Evolutionary conservation across 345 rosid species (phyloP), one percentile per base, ranked within the genome.

Genomic region (Arabis alpina): DNA sequence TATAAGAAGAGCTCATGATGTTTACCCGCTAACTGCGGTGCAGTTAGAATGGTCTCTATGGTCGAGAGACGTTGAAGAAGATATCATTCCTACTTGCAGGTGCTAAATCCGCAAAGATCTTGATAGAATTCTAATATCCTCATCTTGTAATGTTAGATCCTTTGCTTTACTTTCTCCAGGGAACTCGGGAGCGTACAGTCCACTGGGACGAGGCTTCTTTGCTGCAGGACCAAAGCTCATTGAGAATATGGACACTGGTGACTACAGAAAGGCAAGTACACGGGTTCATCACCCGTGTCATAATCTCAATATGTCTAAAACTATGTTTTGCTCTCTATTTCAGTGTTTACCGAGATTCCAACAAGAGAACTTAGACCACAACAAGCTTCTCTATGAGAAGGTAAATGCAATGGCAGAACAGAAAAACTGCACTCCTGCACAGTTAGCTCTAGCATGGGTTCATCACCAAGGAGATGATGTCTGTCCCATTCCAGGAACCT

Each of bases 11-110:
- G 92, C 90, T 12, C 90, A 87, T 43, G 88, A 86, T 39, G 83
- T 85, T 76, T 6, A 32, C 7, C 92, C 92, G 0, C 65, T 86
- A 25, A 85, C 84, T 6, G 87, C 85, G 0, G 80, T 85, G 14
- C 88, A 85, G 62, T 73, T 85, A 49, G 90, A 87, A 61, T 86
- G 90, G 96, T 86, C 90, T 6, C 66, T 86, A 58, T 85, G 90
- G 90, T 43, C 85, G 6, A 78, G 92, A 72, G 96, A 85, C 68
- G 86, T 79, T 53, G 90, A 89, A 77, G 82, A 78, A 60, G 90
- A 81, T 19, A 84, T 83, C 36, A 66, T 84, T 32, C 36, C 36
- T 32, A 32, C 36, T 32, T 32, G 36, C 36, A 32, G 30, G 30
- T 27, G 30, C 30, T 4, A 27, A 4, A 27, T 27, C 30, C 30